Conservation (phyloP, 805 yeast genomes). For the Blastobotrys robertii region DNA sequence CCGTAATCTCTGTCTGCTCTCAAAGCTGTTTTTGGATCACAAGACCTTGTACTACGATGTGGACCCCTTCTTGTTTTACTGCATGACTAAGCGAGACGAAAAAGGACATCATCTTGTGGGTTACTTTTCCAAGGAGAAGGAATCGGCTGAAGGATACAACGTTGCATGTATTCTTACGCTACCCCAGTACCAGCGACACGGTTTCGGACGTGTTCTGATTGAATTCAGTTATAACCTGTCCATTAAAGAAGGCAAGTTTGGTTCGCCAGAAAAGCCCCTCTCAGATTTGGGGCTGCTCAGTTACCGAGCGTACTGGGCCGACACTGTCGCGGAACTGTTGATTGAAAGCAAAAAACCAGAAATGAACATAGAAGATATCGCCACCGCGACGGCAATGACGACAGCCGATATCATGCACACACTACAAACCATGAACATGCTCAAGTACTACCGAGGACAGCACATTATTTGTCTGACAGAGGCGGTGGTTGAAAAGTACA, state of each 20-base stretch:
- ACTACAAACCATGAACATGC: conserved; percentile 78
- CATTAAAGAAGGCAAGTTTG: conserved; percentile 78
- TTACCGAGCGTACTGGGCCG: conserved; percentile 95
- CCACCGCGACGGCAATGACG: conserved; percentile 84
- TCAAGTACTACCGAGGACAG: conserved; percentile 90
- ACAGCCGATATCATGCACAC: conserved; percentile 93
- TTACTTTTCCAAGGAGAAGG: conserved; percentile 93
- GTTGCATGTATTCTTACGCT: conserved; percentile 94
- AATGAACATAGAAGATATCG: conserved; percentile 82
- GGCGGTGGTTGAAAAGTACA: conserved; percentile 67
- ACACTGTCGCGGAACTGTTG: conserved; percentile 64
- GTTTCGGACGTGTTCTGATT: conserved; percentile 84
- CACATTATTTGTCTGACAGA: conserved; percentile 83
- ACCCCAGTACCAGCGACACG: conserved; percentile 94
- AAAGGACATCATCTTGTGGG: conserved; percentile 95
- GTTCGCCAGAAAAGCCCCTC: conserved; percentile 96
- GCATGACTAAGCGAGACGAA: conserved; percentile 87
- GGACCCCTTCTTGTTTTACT: conserved; percentile 91
- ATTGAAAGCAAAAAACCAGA: conserved; percentile 55
- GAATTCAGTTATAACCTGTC: conserved; percentile 91
- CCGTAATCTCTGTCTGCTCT: conserved; percentile 82
- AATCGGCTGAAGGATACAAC: conserved; percentile 87
- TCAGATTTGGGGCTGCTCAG: conserved; percentile 90
- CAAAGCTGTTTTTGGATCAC: conserved; percentile 87
- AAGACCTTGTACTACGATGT: conserved; percentile 95